Percentiles rank a stretch among this genome's conserved stretches.
Conservation (phyloP, 108 stramenopile genomes). For the Thalassiosira profunda region DNA sequence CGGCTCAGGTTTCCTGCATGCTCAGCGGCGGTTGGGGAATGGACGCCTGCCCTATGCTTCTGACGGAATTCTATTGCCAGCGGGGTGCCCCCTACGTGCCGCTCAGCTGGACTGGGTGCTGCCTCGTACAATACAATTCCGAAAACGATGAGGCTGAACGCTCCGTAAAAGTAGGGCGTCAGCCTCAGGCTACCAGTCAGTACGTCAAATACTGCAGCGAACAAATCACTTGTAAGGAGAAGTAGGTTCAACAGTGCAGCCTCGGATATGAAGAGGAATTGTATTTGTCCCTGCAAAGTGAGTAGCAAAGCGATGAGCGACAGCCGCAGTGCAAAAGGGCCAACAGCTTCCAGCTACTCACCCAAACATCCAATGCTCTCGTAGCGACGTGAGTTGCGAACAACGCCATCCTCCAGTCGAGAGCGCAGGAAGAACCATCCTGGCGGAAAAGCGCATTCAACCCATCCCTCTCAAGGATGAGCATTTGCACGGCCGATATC, state of each 20-base stretch:
- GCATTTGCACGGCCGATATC: conserved; percentile 70
- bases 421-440: conserved; percentile 16
- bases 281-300: not conserved
- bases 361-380: conserved; percentile 22
- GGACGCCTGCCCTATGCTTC: too few species aligned
- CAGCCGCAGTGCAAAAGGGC: not conserved
- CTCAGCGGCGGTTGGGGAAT: too few species aligned
- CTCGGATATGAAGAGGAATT: conserved; percentile 78
- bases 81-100: too few species aligned
- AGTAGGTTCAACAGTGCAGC: conserved; percentile 80
- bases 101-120: conserved; percentile 73
- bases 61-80: too few species aligned
- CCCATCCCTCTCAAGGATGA: conserved; percentile 68
- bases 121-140: conserved; percentile 95
- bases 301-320: not conserved
- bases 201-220: conserved; percentile 88
- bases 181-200: conserved; percentile 74
- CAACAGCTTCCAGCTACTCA: not conserved
- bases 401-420: conserved; percentile 25
- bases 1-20: too few species aligned
- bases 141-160: conserved; percentile 75
- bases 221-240: conserved; percentile 94
- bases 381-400: conserved; percentile 22
- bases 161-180: conserved; percentile 75
- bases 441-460: conserved; percentile 30